These are phyloP conservation scores for Stemphylium vesicarium DNA, from an alignment of 2,329 filamentous ascomycete species.

Conservation along the genomic window DNA sequence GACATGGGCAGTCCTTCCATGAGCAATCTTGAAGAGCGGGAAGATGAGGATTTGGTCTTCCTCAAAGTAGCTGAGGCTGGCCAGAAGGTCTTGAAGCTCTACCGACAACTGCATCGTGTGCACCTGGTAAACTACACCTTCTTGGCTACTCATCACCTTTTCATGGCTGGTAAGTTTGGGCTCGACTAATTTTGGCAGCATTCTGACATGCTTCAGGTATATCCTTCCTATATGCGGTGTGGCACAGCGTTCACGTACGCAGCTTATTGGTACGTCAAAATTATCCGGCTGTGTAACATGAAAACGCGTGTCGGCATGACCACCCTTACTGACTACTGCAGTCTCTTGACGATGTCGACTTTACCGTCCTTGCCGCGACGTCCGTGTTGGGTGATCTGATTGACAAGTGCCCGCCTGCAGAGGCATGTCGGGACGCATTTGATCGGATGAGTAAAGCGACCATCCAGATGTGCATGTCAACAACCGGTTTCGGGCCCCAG, in stretches of 20 bases:
- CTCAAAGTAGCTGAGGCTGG: constrained; percentile 94
- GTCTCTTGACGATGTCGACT: constrained; percentile 96
- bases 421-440: constrained; percentile 93
- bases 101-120: constrained; percentile 85
- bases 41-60: constrained; percentile 90
- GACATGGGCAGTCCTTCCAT: constrained; percentile 66
- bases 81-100: constrained; percentile 88
- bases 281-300: background rate
- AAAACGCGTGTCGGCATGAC: background rate
- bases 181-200: constrained; percentile 11
- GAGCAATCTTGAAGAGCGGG: constrained; percentile 69
- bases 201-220: constrained; percentile 60
- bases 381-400: constrained; percentile 91
- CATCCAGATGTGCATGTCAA: constrained; percentile 90
- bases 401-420: constrained; percentile 92
- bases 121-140: constrained; percentile 96
- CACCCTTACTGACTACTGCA: constrained; percentile 33
- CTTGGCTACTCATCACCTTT: constrained; percentile 91
- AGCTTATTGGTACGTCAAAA: constrained; percentile 74
- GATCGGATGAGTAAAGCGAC: constrained; percentile 95
- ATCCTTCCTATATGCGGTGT: constrained; percentile 95
- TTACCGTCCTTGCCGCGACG: constrained; percentile 90
- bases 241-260: constrained; percentile 90
- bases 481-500: constrained; percentile 74
- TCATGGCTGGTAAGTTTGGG: constrained; percentile 79